Conservation (phyloP, 371 early-diverging fungal species). For the Mortierella sp. region DNA sequence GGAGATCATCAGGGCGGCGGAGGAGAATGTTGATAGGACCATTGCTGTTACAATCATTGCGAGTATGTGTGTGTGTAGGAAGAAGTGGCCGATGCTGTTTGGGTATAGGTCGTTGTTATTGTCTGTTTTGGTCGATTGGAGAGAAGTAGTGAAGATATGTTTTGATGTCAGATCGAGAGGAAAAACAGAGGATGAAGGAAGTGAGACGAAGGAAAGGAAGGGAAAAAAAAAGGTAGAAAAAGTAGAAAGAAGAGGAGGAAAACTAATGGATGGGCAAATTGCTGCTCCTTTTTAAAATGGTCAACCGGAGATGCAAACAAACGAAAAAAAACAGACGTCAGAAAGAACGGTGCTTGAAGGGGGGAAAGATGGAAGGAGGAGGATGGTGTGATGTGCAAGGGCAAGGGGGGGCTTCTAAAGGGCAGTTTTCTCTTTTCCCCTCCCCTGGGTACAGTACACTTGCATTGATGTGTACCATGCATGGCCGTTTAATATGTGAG, state of each 20-base stretch:
- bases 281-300: not conserved
- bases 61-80: not conserved
- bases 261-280: not conserved
- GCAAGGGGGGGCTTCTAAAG: too few relatives aligned
- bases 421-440: too few relatives aligned
- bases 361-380: not conserved
- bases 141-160: not conserved
- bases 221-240: not conserved
- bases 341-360: not conserved
- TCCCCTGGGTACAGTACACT: too few relatives aligned
- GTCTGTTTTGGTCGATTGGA: not conserved
- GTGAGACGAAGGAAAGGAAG: not conserved
- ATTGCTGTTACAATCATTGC: constrained; percentile 36
- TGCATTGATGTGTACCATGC: too few relatives aligned
- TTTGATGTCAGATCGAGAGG: not conserved
- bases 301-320: not conserved
- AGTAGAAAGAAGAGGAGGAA: not conserved
- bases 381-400: not conserved
- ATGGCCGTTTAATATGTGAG: too few relatives aligned
- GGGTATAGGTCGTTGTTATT: not conserved
- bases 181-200: not conserved
- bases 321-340: not conserved
- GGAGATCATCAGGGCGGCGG: constrained; percentile 30
- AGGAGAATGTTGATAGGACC: constrained; percentile 30
- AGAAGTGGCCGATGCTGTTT: not conserved